These are phyloP conservation scores for Zygosaccharomyces bailii DNA, from an alignment of 805 yeast genomes.

Conservation along the genomic window DNA sequence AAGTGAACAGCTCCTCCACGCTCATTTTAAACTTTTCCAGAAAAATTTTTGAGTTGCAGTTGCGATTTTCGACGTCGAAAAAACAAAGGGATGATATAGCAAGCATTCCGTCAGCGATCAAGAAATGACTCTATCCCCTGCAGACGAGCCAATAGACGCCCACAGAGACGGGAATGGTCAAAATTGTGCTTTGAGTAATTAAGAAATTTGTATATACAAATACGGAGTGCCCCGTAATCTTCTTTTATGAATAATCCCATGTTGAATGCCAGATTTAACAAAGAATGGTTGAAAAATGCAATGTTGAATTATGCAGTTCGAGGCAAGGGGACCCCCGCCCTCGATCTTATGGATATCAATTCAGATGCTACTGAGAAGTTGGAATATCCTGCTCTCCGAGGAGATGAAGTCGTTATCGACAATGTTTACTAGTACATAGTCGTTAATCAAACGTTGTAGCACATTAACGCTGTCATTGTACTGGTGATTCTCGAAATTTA, in stretches of 20 bases:
- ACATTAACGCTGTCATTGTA: conserved; percentile 30
- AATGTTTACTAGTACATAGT: conserved; percentile 75
- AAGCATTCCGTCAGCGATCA: too few relatives aligned
- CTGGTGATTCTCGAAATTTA: conserved; percentile 43
- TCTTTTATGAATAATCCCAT: conserved; percentile 17
- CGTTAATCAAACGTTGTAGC: conserved; percentile 38
- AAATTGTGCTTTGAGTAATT: neutral
- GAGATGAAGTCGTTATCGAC: conserved; percentile 82
- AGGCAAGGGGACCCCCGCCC: conserved; percentile 50
- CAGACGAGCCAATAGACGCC: neutral
- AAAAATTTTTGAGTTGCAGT: neutral
- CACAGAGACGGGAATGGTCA: neutral
- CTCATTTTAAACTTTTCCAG: neutral
- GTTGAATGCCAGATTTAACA: conserved; percentile 27
- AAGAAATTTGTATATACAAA: conserved; percentile 4
- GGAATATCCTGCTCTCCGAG: conserved; percentile 51
- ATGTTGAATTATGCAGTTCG: conserved; percentile 14
- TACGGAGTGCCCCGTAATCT: neutral
- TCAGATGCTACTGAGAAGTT: conserved; percentile 38
- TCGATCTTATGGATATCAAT: conserved; percentile 38
- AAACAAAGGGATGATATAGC: neutral
- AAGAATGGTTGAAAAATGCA: conserved; percentile 13
- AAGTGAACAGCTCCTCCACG: too few relatives aligned
- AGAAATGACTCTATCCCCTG: too few relatives aligned
- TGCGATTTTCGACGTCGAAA: neutral